These are phyloP conservation scores for Pseudomonodictys pantanalensis DNA, from an alignment of 495 filamentous ascomycete species.

Conservation along the genomic window DNA sequence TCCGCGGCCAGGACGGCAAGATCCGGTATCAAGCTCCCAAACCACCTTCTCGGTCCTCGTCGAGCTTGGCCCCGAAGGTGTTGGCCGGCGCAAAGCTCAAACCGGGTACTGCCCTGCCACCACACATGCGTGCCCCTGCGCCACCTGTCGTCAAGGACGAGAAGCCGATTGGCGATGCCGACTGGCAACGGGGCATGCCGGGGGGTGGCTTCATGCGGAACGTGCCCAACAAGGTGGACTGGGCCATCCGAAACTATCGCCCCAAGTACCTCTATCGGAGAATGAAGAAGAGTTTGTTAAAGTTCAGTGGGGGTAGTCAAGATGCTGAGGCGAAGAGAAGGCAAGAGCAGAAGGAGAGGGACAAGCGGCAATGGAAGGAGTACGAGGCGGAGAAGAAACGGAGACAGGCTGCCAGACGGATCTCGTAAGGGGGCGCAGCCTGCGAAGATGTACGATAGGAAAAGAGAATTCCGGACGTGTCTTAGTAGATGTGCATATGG, in stretches of 20 bases:
- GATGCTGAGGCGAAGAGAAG: conserved; percentile 36
- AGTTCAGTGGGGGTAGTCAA: conserved; percentile 9
- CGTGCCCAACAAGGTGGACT: conserved; percentile 22
- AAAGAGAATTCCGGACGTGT: not conserved
- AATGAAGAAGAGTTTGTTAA: not conserved
- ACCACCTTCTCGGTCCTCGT: not conserved
- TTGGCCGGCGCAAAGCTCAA: conserved; percentile 1
- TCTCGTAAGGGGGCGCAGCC: not conserved
- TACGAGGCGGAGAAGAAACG: conserved; percentile 45
- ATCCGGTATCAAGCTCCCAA: not conserved
- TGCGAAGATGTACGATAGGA: not conserved
- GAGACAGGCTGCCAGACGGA: conserved; percentile 38
- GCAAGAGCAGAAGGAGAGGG: conserved; percentile 18
- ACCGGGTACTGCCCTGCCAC: not conserved
- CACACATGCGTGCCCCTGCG: not conserved
- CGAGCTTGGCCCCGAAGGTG: not conserved
- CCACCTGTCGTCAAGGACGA: conserved; percentile 1
- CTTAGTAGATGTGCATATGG: not conserved
- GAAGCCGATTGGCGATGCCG: not conserved
- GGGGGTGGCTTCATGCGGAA: conserved; percentile 34
- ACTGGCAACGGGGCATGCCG: conserved; percentile 12
- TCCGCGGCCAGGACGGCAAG: conserved; percentile 7
- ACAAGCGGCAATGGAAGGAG: conserved; percentile 48
- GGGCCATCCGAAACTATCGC: conserved; percentile 40
- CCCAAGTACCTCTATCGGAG: conserved; percentile 24